These are phyloP conservation scores for Neonectria punicea DNA, from an alignment of 2,329 filamentous ascomycete species.

Conservation along the genomic window DNA sequence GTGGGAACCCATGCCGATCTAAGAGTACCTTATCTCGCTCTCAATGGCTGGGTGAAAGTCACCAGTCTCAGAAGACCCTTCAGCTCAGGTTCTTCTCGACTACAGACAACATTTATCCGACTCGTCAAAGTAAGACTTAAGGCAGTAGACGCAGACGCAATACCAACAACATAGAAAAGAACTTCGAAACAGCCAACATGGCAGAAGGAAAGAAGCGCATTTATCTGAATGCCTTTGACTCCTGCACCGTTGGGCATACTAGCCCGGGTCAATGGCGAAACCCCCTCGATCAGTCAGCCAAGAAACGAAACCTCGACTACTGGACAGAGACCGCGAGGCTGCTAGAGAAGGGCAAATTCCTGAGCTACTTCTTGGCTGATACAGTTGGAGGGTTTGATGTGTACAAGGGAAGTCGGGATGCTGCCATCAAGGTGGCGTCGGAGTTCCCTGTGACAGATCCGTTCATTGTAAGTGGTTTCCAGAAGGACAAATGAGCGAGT, in stretches of 20 bases:
- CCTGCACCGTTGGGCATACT: conserved; percentile 25
- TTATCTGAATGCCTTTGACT: conserved; percentile 29
- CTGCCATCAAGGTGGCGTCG: conserved; percentile 67
- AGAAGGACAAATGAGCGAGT: too few species aligned
- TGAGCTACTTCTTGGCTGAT: conserved; percentile 71
- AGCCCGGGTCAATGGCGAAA: conserved; percentile 31
- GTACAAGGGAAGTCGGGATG: conserved; percentile 44
- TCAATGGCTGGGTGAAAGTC: background rate
- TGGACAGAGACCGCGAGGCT: conserved; percentile 71
- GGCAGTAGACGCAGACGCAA: background rate
- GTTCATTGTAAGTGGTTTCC: conserved; percentile 50
- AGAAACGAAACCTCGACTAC: conserved; percentile 58
- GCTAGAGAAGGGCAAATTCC: conserved; percentile 69
- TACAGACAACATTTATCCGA: background rate
- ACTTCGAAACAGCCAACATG: background rate
- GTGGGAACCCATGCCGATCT: background rate
- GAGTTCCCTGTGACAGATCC: conserved; percentile 67
- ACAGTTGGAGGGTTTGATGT: conserved; percentile 47
- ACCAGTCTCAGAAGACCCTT: background rate
- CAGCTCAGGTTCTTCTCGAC: too few species aligned
- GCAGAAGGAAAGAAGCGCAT: conserved; percentile 23
- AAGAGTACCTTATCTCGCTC: background rate
- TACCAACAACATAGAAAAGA: background rate
- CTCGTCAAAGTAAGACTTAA: background rate
- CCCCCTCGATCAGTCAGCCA: conserved; percentile 13